phyloP scores from a whole-genome alignment of 306 rosid genomes.

The Clitoria ternatea region DNA sequence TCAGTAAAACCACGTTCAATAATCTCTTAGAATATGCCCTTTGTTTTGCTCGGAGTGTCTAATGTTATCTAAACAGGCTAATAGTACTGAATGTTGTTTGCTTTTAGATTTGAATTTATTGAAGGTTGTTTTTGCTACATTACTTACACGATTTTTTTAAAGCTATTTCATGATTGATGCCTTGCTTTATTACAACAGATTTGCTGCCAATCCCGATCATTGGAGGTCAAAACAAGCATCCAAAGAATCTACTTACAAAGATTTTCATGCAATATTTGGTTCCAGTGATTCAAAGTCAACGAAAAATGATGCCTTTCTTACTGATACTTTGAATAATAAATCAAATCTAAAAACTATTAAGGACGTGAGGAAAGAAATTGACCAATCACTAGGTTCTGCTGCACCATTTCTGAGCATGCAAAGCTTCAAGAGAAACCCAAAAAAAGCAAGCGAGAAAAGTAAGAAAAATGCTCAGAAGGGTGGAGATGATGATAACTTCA shows the following conservation, averaged over 20 bases:
- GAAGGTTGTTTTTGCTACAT: neutral
- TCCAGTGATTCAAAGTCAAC: constrained; percentile 44
- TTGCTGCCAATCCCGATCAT: constrained; percentile 69
- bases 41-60: too few relatives aligned
- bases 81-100: neutral
- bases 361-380: constrained; percentile 61
- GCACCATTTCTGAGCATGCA: constrained; percentile 61
- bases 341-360: constrained; percentile 47
- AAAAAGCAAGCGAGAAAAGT: constrained; percentile 29
- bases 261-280: constrained; percentile 65
- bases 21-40: too few relatives aligned
- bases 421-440: constrained; percentile 43
- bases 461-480: constrained; percentile 32
- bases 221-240: constrained; percentile 89
- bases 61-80: too few relatives aligned
- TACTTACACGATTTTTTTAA: too few relatives aligned
- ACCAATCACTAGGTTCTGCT: constrained; percentile 46
- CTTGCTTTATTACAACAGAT: constrained; percentile 45
- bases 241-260: constrained; percentile 67
- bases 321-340: constrained; percentile 35
- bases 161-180: constrained; percentile 5
- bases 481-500: constrained; percentile 30
- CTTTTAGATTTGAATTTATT: constrained; percentile 9
- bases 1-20: too few relatives aligned
- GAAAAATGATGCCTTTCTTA: constrained; percentile 44